Evolutionary conservation across 768 basidiomycete species (phyloP).

Genomic region (Mycena leptocephala): DNA sequence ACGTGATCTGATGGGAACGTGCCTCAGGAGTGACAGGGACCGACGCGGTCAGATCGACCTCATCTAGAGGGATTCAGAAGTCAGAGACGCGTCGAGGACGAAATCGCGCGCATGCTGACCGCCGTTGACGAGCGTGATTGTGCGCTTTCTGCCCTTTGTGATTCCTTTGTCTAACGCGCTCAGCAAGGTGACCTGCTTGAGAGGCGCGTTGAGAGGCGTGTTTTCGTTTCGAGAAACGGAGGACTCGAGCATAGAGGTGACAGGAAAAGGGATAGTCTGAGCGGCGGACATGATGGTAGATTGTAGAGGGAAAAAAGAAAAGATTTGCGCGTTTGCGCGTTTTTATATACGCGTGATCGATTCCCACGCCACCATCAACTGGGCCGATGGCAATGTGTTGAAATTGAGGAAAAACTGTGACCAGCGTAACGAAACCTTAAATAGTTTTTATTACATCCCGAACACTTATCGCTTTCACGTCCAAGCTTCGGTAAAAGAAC

Average conservation of each 20-base stretch:
- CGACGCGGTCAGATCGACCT: constrained; percentile 43
- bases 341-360: too few relatives aligned
- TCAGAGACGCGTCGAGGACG: neutral
- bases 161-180: constrained; percentile 38
- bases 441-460: too few relatives aligned
- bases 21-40: constrained; percentile 44
- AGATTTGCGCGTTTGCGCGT: too few relatives aligned
- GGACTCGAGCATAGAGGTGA: neutral
- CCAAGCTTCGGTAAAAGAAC: too few relatives aligned
- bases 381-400: too few relatives aligned
- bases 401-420: too few relatives aligned
- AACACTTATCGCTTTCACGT: too few relatives aligned
- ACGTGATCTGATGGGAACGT: constrained; percentile 16
- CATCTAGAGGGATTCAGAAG: constrained; percentile 32
- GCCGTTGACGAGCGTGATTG: constrained; percentile 40
- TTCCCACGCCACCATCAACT: too few relatives aligned
- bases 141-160: constrained; percentile 32
- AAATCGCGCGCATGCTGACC: constrained; percentile 29
- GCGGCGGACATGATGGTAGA: constrained; percentile 22
- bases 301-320: too few relatives aligned
- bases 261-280: constrained; percentile 24
- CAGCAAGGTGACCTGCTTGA: constrained; percentile 35
- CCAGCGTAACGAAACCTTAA: too few relatives aligned
- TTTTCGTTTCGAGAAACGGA: constrained; percentile 30
- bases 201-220: too few relatives aligned